A percentile compares a stretch with the other conserved stretches of the same genome.
Conservation (phyloP, 2,329 filamentous ascomycete genomes). For the Neofusicoccum laricinum region DNA sequence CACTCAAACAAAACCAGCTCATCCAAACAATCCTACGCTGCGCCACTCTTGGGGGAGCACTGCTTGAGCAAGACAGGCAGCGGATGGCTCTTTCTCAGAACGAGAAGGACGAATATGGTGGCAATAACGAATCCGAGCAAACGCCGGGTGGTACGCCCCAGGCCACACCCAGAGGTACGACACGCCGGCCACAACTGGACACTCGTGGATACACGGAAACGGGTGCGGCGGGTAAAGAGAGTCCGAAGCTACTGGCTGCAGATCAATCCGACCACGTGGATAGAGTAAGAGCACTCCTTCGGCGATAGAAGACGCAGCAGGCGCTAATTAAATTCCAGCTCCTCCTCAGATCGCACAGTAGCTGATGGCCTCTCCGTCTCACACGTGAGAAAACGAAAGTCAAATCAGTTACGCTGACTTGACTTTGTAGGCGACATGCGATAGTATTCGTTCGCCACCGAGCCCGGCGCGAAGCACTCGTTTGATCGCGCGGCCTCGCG, state of each 20-base stretch:
- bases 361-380: conserved; percentile 30
- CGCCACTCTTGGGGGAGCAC: conserved; percentile 80
- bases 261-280: conserved; percentile 61
- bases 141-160: conserved; percentile 20
- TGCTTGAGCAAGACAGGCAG: conserved; percentile 72
- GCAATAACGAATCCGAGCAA: conserved; percentile 14
- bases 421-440: conserved; percentile 11
- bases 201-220: conserved; percentile 67
- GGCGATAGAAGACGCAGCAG: conserved; percentile 4
- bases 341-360: conserved; percentile 50
- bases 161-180: conserved; percentile 20
- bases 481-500: not conserved
- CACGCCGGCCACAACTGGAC: conserved; percentile 54
- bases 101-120: conserved; percentile 21
- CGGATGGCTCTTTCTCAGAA: conserved; percentile 26
- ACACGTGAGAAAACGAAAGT: conserved; percentile 9
- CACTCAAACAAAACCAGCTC: conserved; percentile 91
- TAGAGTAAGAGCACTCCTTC: conserved; percentile 44
- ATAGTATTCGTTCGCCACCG: not conserved
- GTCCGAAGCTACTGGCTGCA: conserved; percentile 60
- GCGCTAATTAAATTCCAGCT: conserved; percentile 28
- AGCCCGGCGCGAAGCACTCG: not conserved
- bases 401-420: conserved; percentile 17
- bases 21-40: conserved; percentile 98
- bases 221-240: conserved; percentile 60